These are phyloP conservation scores for Bifiguratus adelaidae DNA, from an alignment of 192 early-diverging fungal species.

Conservation along the genomic window DNA sequence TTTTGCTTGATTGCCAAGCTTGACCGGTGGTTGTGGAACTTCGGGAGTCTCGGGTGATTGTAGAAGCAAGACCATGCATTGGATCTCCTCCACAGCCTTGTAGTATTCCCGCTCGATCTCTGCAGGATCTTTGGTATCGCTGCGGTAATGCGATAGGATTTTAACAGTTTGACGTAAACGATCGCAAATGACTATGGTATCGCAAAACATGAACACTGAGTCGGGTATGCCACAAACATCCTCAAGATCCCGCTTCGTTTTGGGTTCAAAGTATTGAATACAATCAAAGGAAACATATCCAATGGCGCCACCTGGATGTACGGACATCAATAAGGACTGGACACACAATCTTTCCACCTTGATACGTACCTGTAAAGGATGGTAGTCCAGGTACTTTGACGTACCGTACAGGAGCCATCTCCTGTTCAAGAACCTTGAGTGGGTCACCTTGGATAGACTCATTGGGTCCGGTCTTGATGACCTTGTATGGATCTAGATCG, in stretches of 20 bases:
- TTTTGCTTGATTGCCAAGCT: conserved; percentile 51
- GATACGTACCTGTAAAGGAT: conserved; percentile 57
- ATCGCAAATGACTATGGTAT: conserved; percentile 94
- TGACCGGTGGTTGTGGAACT: conserved; percentile 66
- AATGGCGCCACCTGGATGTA: conserved; percentile 76
- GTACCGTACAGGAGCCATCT: conserved; percentile 65
- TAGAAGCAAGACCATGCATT: conserved; percentile 53
- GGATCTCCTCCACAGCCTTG: conserved; percentile 59
- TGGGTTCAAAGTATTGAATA: conserved; percentile 96
- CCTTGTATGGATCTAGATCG: conserved; percentile 71
- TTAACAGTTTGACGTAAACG: conserved; percentile 86
- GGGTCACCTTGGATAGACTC: conserved; percentile 78
- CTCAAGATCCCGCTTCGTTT: conserved; percentile 61
- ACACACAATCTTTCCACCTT: not conserved
- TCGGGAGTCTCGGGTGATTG: conserved; percentile 59
- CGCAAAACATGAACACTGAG: conserved; percentile 88
- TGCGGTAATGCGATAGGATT: conserved; percentile 84
- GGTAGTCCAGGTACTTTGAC: conserved; percentile 78
- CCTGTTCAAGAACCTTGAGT: conserved; percentile 72
- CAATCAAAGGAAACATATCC: conserved; percentile 98
- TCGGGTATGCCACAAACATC: conserved; percentile 91
- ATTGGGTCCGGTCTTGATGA: conserved; percentile 63
- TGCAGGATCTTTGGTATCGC: conserved; percentile 38
- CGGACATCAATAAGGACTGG: not conserved
- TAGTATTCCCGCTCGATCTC: conserved; percentile 52